phyloP scores from a whole-genome alignment of 1,139 yeast species.

The Magnusiomyces tetraspermus region DNA sequence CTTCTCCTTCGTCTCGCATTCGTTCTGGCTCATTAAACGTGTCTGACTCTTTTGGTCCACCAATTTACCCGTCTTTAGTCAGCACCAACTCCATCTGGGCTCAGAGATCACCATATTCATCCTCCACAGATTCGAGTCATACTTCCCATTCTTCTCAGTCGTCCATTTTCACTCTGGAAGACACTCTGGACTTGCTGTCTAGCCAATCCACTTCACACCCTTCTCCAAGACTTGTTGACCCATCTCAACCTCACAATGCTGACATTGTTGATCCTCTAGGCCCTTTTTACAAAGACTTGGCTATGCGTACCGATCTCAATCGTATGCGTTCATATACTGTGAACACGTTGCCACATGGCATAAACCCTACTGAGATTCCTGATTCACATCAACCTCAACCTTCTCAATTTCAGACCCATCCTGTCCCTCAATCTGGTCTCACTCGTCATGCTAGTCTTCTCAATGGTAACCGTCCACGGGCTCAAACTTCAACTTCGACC shows the following conservation, averaged over 20 bases:
- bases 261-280: slow-evolving; percentile 26
- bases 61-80: slow-evolving; percentile 27
- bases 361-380: no score
- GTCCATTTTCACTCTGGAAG: slow-evolving; percentile 11
- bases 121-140: slow-evolving; percentile 14
- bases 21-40: slow-evolving; percentile 32
- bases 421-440: no score
- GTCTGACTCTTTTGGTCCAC: slow-evolving; percentile 22
- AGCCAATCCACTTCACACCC: slow-evolving; percentile 12
- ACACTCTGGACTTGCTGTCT: no score
- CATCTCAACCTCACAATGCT: slow-evolving; percentile 2
- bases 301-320: slow-evolving; percentile 30
- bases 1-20: slow-evolving; percentile 18
- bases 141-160: slow-evolving; percentile 16
- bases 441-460: slow-evolving; percentile 12
- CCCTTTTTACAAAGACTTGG: slow-evolving; percentile 29
- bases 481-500: slow-evolving; percentile 21
- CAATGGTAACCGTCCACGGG: slow-evolving; percentile 18
- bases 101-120: slow-evolving; percentile 14
- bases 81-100: slow-evolving; percentile 27
- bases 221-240: slow-evolving; percentile 5
- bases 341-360: slow-evolving; percentile 25
- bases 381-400: slow-evolving; percentile 5
- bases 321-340: slow-evolving; percentile 35
- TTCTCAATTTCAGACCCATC: slow-evolving; percentile 5